These are phyloP conservation scores for Hortiboletus campestris DNA, from an alignment of 768 basidiomycete species.

Conservation along the genomic window DNA sequence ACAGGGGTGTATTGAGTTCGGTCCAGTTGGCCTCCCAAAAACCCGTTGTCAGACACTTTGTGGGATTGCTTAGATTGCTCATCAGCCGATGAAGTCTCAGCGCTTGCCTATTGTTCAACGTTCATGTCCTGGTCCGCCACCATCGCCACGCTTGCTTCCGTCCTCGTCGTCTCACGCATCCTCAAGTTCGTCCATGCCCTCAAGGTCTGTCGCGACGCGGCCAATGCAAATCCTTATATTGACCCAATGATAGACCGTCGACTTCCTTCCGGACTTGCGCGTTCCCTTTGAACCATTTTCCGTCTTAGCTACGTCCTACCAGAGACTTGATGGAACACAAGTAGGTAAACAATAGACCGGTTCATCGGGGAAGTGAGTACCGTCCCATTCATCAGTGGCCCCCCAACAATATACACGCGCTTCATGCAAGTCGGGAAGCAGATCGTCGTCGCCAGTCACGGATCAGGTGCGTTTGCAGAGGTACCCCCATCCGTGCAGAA, in stretches of 20 bases:
- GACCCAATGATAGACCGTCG: slow-evolving; percentile 10
- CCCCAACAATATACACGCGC: slow-evolving; percentile 21
- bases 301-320: slow-evolving; percentile 5
- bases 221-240: neutral
- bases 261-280: slow-evolving; percentile 17
- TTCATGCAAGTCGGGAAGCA: slow-evolving; percentile 22
- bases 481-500: neutral
- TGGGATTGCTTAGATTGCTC: too few species aligned
- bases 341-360: neutral
- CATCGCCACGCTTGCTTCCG: neutral
- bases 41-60: too few species aligned
- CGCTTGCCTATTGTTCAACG: too few species aligned
- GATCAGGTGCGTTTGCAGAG: slow-evolving; percentile 9
- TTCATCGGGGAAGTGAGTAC: too few species aligned
- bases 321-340: slow-evolving; percentile 19
- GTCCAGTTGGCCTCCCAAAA: too few species aligned
- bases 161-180: slow-evolving; percentile 9
- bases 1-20: too few species aligned
- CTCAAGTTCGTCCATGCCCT: slow-evolving; percentile 14
- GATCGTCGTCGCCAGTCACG: slow-evolving; percentile 17
- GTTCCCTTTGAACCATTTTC: slow-evolving; percentile 21
- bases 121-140: neutral
- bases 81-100: too few species aligned
- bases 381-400: slow-evolving; percentile 19
- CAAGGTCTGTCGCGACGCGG: slow-evolving; percentile 10